A percentile compares a stretch with the other conserved stretches of the same genome.
Conservation (phyloP, 1,284 basidiomycete genomes). For the Trichosporon sp. region DNA sequence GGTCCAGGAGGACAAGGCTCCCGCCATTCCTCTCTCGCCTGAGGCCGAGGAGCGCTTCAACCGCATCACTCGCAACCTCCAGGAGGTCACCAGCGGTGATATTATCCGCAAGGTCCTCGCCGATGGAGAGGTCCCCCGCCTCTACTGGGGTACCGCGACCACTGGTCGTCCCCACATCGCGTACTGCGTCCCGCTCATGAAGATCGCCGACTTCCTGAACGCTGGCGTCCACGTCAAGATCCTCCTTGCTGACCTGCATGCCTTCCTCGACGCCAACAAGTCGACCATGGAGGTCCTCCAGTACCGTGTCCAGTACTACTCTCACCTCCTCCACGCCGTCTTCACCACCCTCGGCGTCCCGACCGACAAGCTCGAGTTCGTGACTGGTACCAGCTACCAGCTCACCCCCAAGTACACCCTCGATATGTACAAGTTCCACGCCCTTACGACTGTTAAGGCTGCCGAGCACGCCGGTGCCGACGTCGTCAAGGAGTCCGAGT, state of each 20-base stretch:
- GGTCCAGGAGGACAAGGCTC: slow-evolving; percentile 32
- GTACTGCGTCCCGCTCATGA: slow-evolving; percentile 92
- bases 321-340: slow-evolving; percentile 76
- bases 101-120: slow-evolving; percentile 77
- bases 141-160: slow-evolving; percentile 91
- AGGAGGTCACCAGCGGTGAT: slow-evolving; percentile 87
- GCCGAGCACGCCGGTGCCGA: slow-evolving; percentile 99
- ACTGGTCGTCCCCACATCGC: slow-evolving; percentile 96
- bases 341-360: slow-evolving; percentile 89
- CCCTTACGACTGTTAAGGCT: slow-evolving; percentile 90
- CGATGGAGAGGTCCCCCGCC: slow-evolving; percentile 74
- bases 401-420: slow-evolving; percentile 88
- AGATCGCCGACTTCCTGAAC: slow-evolving; percentile 94
- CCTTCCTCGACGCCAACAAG: slow-evolving; percentile 97
- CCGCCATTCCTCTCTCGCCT: slow-evolving; percentile 42
- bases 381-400: slow-evolving; percentile 81
- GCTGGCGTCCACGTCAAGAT: slow-evolving; percentile 90
- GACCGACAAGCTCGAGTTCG: slow-evolving; percentile 77
- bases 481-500: slow-evolving; percentile 97
- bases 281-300: slow-evolving; percentile 92
- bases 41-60: slow-evolving; percentile 69
- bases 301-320: slow-evolving; percentile 89
- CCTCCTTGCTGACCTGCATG: slow-evolving; percentile 95
- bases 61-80: slow-evolving; percentile 81
- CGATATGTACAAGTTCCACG: slow-evolving; percentile 87